Evolutionary conservation across 2,329 filamentous ascomycete species (phyloP), one percentile per base, ranked within the genome.

Genomic region (Arthrobotrys conoides): DNA sequence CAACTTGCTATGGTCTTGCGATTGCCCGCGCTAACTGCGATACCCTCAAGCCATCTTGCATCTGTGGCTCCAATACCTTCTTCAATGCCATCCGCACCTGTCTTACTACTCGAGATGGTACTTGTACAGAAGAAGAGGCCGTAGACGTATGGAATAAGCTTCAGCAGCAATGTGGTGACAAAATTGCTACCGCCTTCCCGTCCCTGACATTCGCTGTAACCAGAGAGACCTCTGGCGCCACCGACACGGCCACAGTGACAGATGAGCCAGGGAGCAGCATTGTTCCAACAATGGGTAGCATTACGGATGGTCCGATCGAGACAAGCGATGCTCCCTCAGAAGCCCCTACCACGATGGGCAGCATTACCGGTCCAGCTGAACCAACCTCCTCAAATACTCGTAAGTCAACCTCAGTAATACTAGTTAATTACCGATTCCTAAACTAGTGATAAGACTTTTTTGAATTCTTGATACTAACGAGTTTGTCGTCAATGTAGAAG

Each of bases 11-110:
- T 20, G 67, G 67, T 20, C 67, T 77, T 16, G 73, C 73, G 16
- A 41, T 77, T 8, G 73, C 67, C 16, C 73, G 73, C n/a, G 73
- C 73, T 4, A 77, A 38, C 67, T 77, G 73, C 61, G 73, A 77
- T 30, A 71, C 67, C 14, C 73, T 77, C 33, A 66, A 61, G n/a
- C 73, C 73, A 24, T 67, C 73, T 12, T 77, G 73, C 27, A 77
- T 77, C 41, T 77, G 73, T 44, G 73, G 73, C 20, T 77, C 73
- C 10, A 71, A 71, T 22, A 64, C 67, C n/a, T 77, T 77, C 22
- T 71, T 77, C 44, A 71, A 38, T 33, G 67, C 61, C 44, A 53
- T 77, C 14, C 61, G 73, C 22, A 77, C 57, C 24, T 77, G 73
- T 33, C 51, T 77, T 24, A 67, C 49, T 6, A 71, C 67, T 2